A percentile compares a stretch with the other conserved stretches of the same genome.
These are phyloP conservation scores for Penicillium pulvis DNA, from an alignment of 495 filamentous ascomycete genomes.

Conservation along the genomic window DNA sequence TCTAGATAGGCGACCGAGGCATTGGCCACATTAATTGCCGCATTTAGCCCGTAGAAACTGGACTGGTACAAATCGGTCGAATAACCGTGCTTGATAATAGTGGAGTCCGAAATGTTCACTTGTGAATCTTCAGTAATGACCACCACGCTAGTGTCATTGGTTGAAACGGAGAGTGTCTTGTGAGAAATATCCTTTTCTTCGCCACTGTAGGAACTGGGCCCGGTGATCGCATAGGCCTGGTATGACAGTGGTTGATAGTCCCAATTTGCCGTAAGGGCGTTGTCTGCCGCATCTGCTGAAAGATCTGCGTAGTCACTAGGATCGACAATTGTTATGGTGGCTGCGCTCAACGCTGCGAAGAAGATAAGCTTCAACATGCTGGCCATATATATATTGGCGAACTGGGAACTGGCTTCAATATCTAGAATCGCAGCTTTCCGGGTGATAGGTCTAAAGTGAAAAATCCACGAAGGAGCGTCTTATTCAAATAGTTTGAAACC, in stretches of 20 bases:
- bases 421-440: not conserved
- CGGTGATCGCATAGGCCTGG: constrained; percentile 8
- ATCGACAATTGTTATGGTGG: constrained; percentile 15
- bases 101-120: constrained; percentile 12
- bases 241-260: constrained; percentile 6
- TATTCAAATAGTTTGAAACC: not conserved
- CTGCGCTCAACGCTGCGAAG: constrained; percentile 1
- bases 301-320: constrained; percentile 17
- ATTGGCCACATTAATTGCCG: constrained; percentile 17
- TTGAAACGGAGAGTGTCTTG: constrained; percentile 9
- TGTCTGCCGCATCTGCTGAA: constrained; percentile 10
- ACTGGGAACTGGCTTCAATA: not conserved
- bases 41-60: constrained; percentile 18
- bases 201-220: constrained; percentile 7
- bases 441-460: not conserved
- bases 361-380: not conserved
- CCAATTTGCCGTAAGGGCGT: constrained; percentile 11
- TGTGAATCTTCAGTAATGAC: constrained; percentile 10
- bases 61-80: constrained; percentile 15
- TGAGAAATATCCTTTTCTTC: constrained; percentile 13
- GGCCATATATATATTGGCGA: not conserved
- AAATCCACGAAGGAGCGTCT: not conserved
- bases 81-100: constrained; percentile 16
- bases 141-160: constrained; percentile 19
- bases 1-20: constrained; percentile 5